These are phyloP conservation scores for Hymenoscyphus albidus DNA, from an alignment of 2,329 filamentous ascomycete species.

Conservation along the genomic window DNA sequence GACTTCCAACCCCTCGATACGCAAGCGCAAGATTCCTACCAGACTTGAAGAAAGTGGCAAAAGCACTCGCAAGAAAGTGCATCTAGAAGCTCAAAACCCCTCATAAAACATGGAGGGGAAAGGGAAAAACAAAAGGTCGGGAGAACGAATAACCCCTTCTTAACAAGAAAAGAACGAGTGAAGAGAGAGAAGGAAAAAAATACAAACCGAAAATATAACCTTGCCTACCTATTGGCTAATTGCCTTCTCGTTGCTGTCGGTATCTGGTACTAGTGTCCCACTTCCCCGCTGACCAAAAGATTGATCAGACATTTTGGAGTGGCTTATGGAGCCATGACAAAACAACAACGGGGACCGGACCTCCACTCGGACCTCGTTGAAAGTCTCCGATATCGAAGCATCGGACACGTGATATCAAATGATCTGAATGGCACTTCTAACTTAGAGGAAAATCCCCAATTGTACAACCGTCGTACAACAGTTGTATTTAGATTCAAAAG, in stretches of 20 bases:
- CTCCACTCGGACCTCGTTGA: not conserved
- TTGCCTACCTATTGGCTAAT: not conserved
- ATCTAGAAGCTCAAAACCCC: not conserved
- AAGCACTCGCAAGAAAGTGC: not conserved
- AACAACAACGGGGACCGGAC: not conserved
- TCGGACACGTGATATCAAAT: no score
- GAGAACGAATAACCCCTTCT: no score
- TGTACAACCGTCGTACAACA: no score
- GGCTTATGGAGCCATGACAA: not conserved
- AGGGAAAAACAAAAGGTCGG: not conserved
- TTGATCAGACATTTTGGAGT: not conserved
- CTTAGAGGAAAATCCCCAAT: no score
- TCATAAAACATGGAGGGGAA: not conserved
- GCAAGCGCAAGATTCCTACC: not conserved
- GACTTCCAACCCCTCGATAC: not conserved
- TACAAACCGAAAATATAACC: not conserved
- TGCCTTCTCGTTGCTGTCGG: not conserved
- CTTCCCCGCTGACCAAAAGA: constrained; percentile 6
- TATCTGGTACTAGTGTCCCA: not conserved
- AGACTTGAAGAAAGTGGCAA: not conserved
- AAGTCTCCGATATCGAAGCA: not conserved
- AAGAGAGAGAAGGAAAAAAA: not conserved
- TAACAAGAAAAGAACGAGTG: not conserved
- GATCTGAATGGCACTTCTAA: not conserved
- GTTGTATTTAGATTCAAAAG: no score